phyloP scores from a whole-genome alignment of 2,329 filamentous ascomycete species.

The Coniochaeta prunicola region DNA sequence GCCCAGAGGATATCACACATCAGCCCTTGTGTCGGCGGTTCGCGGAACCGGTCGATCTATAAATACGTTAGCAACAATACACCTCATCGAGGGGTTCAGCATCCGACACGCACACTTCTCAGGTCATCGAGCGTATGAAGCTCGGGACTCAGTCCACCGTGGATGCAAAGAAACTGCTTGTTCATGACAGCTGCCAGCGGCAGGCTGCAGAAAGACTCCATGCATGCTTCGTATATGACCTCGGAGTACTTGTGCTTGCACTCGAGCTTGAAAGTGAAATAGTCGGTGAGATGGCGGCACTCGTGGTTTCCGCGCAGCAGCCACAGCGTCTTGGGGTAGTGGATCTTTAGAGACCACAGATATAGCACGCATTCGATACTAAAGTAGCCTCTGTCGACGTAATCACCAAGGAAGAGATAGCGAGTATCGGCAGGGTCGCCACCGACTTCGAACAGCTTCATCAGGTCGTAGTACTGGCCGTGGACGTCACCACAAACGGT shows the following conservation, averaged over 20 bases:
- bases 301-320: slow-evolving; percentile 96
- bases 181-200: slow-evolving; percentile 98
- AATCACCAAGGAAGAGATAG: slow-evolving; percentile 96
- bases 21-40: slow-evolving; percentile 91
- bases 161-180: slow-evolving; percentile 98
- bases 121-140: slow-evolving; percentile 92
- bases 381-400: slow-evolving; percentile 97
- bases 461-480: slow-evolving; percentile 97
- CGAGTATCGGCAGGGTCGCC: slow-evolving; percentile 93
- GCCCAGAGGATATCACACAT: slow-evolving; percentile 99
- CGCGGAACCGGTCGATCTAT: slow-evolving; percentile 93
- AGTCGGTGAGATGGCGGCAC: slow-evolving; percentile 96
- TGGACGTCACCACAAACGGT: slow-evolving; percentile 98
- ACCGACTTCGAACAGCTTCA: slow-evolving; percentile 99
- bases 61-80: neutral
- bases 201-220: slow-evolving; percentile 94
- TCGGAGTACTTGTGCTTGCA: slow-evolving; percentile 99
- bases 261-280: slow-evolving; percentile 99
- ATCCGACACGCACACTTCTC: slow-evolving; percentile 54
- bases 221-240: slow-evolving; percentile 91
- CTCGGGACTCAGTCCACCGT: slow-evolving; percentile 92
- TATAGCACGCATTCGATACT: slow-evolving; percentile 99
- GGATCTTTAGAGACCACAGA: slow-evolving; percentile 96
- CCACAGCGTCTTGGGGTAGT: slow-evolving; percentile 97
- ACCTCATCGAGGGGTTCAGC: slow-evolving; percentile 25